Evolutionary conservation across 1,139 yeast genomes (phyloP), one percentile per base, ranked within the genome.

Genomic region (Yamadazyma spencermartinsiae): DNA sequence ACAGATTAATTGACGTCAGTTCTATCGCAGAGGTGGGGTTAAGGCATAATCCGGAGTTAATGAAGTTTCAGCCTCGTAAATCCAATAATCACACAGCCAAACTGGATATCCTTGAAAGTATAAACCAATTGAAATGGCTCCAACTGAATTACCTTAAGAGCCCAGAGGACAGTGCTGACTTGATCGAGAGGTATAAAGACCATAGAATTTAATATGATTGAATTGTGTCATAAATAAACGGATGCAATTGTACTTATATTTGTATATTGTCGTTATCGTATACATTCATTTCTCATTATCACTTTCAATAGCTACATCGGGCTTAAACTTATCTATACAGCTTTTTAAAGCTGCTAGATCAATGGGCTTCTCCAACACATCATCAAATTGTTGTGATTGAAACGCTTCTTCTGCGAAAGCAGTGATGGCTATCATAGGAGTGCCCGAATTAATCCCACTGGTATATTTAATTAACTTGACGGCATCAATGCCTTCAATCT

Each of bases 1-100:
- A 94, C 58, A 73, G 99, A 37, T 72, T 90, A 37, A 75, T 94
- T 28, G 99, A 94, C 54, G 98, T 92, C 14, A 83, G 95, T 7
- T 71, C 90, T 2, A 66, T 94, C 32, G 78, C 79, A 72, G 98
- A 92, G 60, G 65, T 89, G 19, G 86, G 92, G 1, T 68, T 65
- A 38, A 77, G 98, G 51, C 92, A 87, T 56, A 86, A 87, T 56
- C 85, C 87, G 0, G 61, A 60, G 8, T 63, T 90, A 36, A 65
- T 81, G 69, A 60, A 59, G 32, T 55, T 64, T 17, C 65, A 71
- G 31, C 97, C 98, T 1, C 65, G 67, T 38, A 90, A 92, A 61
- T 61, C 62, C 33, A 72, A 74, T 11, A 72, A 72, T 1, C 99
- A 94, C 58, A 90, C 98, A 0, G 98, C 98, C 0, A 76, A 76